Evolutionary conservation across 176 grass and related monocot genomes (phyloP), one percentile per base, ranked within the genome.

Genomic region (Triticum turgidum): DNA sequence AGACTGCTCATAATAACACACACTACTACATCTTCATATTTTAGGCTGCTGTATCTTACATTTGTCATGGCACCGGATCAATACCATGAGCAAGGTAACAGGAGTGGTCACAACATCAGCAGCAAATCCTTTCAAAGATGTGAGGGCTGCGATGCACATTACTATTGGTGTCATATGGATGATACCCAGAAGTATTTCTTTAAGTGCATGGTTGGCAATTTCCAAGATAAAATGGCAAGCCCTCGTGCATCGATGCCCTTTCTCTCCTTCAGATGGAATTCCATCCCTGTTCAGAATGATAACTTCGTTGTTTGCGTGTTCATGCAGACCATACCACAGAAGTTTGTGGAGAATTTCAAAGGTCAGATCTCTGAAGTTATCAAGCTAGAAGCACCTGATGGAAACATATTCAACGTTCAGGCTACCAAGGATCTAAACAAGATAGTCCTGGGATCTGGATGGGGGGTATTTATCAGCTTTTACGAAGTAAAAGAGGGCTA

Each of bases 381-480:
- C n/a, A 72, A 84, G 61, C 64, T 95, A 32, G 82, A 88, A 64
- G 71, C 41, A 4, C 88, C 85, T 15, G 35, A 68, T 66, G 87
- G 90, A 17, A 71, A 78, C 56, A 74, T n/a, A 76, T 89, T 74
- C 47, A 27, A 41, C 1, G 64, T 92, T 35, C 68, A 87, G 22
- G 68, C 90, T 45, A 80, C 49, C 21, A 44, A 69, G 24, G 27
- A 74, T 17, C 39, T 70, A 1, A 30, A 73, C 22, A 51, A 85
- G 52, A 75, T 92, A 30, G 21, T 84, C 41, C 70, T 91, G 34
- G 42, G 85, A 47, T 39, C 27, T 75, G 93, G 93, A 80, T 95
- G 93, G 89, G 76, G 21, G 38, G 11, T 42, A 6, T 95, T 93
- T 85, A 65, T 38, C 2, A 27, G 10, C 35, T 65, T 35, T 70